Base-by-base conservation (phyloP, 164 flowering plant genomes). In the Stephania japonica region DNA sequence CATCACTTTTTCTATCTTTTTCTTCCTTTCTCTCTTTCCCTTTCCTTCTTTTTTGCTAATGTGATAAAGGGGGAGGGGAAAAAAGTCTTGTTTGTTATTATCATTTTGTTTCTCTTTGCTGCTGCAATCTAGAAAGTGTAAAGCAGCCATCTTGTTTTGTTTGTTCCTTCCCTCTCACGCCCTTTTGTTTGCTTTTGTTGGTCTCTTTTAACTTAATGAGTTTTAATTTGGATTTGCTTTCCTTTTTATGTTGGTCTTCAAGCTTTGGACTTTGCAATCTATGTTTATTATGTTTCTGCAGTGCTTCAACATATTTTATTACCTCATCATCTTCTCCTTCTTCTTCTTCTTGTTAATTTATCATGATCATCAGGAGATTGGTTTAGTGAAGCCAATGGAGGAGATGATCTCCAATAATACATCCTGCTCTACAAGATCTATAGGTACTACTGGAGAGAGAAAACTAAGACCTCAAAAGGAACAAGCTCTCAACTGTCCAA, bases 401-500 rank as follows among this genome's bases (percentile, higher is more conserved):
- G 91, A 89, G 73, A 87, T 88, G 78, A 86, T 86, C 18, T 79
- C 89, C 64, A 59, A 19, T 61, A 85, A 80, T 65, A 75, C 85
- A 75, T 85, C 38, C 38, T 32, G 86, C 72, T 74, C 86, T 32
- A 32, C 38, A 75, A 83, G 82, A 74, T 84, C 89, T 68, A 74
- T 77, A 79, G 49, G 79, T 43, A 32, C 38, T 32, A 32, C 38
- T 32, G 89, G 85, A 81, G 16, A 47, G 53, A 87, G 87, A 80
- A 89, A 84, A 72, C 70, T 83, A 69, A 88, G 91, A 80, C 94
- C 93, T 9, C 93, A 87, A 66, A 89, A 89, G 68, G 95, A 94
- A 8, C 88, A 89, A 79, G 89, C 86, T 66, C 23, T 91, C 72
- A 90, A 88, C 78, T 94, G 98, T 75, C 98, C 98, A 76, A 87